phyloP scores from a whole-genome alignment of 2,329 filamentous ascomycete species.

The Aspergillus glaucus region DNA sequence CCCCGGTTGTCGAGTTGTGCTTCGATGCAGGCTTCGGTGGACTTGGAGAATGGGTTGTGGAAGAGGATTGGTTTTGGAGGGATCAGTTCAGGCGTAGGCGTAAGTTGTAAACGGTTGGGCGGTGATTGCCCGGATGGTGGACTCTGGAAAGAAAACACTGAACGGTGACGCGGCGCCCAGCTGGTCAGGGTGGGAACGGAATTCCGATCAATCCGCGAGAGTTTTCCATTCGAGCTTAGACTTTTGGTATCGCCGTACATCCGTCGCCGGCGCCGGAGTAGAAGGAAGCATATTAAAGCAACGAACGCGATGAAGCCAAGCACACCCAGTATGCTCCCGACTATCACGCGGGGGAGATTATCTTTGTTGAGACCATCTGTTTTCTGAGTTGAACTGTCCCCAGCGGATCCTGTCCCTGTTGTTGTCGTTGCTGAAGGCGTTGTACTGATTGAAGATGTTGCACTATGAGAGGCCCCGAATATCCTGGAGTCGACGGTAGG shows the following conservation, averaged over 20 bases:
- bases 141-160: constrained; percentile 6
- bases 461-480: background rate
- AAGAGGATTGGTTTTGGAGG: background rate
- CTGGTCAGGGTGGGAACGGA: constrained; percentile 12
- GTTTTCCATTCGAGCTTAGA: constrained; percentile 12
- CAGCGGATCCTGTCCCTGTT: background rate
- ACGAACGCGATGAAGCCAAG: constrained; percentile 17
- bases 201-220: constrained; percentile 8
- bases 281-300: constrained; percentile 17
- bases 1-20: constrained; percentile 1
- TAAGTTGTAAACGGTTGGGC: constrained; percentile 2
- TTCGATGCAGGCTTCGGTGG: constrained; percentile 1
- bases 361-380: constrained; percentile 1
- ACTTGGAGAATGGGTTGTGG: constrained; percentile 13
- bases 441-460: background rate
- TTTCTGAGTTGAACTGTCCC: background rate
- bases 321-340: constrained; percentile 25
- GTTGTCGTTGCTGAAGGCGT: background rate
- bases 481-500: background rate
- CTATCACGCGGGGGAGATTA: constrained; percentile 14
- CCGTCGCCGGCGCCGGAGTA: constrained; percentile 18
- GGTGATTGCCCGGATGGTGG: constrained; percentile 9
- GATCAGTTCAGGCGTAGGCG: background rate
- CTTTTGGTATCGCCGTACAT: constrained; percentile 2
- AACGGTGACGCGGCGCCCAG: constrained; percentile 10